These are phyloP conservation scores for Bondarzewia mesenterica DNA, from an alignment of 1,284 basidiomycete genomes.

Conservation along the genomic window DNA sequence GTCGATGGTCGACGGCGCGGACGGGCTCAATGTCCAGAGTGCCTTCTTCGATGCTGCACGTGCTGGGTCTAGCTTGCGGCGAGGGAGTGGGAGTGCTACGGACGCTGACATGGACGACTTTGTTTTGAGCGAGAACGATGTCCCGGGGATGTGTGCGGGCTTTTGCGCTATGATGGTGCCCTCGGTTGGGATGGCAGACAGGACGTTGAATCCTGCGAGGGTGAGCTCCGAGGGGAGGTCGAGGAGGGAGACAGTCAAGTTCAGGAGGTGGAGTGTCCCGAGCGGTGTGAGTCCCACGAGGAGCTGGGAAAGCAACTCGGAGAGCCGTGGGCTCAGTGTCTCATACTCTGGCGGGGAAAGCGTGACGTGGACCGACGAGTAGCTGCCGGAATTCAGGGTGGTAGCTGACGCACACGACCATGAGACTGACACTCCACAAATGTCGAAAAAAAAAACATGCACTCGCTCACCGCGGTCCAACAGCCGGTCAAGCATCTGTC, in stretches of 20 bases:
- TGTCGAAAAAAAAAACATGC: constrained; percentile 10
- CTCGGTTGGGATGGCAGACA: constrained; percentile 30
- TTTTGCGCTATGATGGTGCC: constrained; percentile 58
- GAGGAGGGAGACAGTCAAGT: constrained; percentile 36
- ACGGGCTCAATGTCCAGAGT: constrained; percentile 65
- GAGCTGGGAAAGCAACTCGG: constrained; percentile 50
- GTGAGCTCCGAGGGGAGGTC: constrained; percentile 49
- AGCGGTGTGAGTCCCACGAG: constrained; percentile 48
- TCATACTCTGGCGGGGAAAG: constrained; percentile 57
- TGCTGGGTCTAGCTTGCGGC: constrained; percentile 41
- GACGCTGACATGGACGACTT: constrained; percentile 6
- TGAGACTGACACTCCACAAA: constrained; percentile 6
- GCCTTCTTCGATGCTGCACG: constrained; percentile 66
- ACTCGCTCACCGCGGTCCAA: constrained; percentile 60
- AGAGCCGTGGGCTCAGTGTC: constrained; percentile 41
- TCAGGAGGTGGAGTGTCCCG: constrained; percentile 60
- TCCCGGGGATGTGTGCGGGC: constrained; percentile 35
- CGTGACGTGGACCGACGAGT: constrained; percentile 57
- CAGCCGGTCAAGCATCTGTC: constrained; percentile 68
- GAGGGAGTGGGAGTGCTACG: constrained; percentile 25
- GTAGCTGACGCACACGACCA: constrained; percentile 39
- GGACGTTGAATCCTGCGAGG: constrained; percentile 52
- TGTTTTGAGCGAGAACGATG: constrained; percentile 28
- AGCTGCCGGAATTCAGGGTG: constrained; percentile 43
- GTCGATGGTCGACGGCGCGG: constrained; percentile 59